These are phyloP conservation scores for Thelonectria discophora DNA, from an alignment of 2,329 filamentous ascomycete genomes.

Conservation along the genomic window DNA sequence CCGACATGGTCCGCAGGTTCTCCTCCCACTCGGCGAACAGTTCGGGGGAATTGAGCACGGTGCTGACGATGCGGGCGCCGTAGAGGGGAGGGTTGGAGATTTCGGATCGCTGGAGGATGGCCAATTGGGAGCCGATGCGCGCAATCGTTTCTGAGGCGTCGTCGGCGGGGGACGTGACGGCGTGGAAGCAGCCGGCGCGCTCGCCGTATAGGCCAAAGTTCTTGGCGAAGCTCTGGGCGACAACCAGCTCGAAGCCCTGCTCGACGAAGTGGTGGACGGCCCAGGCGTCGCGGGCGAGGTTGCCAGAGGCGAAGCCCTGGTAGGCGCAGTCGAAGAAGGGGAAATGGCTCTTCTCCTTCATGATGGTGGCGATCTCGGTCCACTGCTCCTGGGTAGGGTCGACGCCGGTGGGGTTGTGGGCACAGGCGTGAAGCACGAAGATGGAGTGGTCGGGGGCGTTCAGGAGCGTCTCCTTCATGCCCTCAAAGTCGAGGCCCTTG, in stretches of 20 bases:
- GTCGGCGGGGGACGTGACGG: conserved; percentile 77
- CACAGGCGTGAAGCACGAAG: conserved; percentile 92
- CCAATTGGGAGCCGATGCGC: conserved; percentile 85
- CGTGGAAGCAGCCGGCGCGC: conserved; percentile 95
- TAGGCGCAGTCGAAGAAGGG: conserved; percentile 99
- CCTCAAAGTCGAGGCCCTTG: conserved; percentile 89
- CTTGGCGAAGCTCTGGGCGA: conserved; percentile 97
- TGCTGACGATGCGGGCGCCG: conserved; percentile 86
- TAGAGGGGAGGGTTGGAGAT: conserved; percentile 98
- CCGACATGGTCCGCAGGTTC: conserved; percentile 92
- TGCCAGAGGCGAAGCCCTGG: conserved; percentile 95
- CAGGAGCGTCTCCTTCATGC: conserved; percentile 78
- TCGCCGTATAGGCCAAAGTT: conserved; percentile 98
- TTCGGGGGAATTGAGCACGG: conserved; percentile 81
- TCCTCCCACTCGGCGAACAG: conserved; percentile 93
- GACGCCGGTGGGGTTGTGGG: conserved; percentile 97
- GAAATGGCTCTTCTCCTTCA: conserved; percentile 84
- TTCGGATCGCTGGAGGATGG: conserved; percentile 94
- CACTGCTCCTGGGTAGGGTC: conserved; percentile 95
- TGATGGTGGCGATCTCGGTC: conserved; percentile 83
- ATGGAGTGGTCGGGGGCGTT: conserved; percentile 81
- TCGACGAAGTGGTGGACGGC: conserved; percentile 95
- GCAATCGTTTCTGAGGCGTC: conserved; percentile 68
- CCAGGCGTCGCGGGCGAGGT: conserved; percentile 84
- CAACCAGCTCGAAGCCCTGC: conserved; percentile 86